Percentiles rank a stretch among this genome's conserved stretches.
These are phyloP conservation scores for Rosellinia necatrix DNA, from an alignment of 2,329 filamentous ascomycete genomes.

Conservation along the genomic window DNA sequence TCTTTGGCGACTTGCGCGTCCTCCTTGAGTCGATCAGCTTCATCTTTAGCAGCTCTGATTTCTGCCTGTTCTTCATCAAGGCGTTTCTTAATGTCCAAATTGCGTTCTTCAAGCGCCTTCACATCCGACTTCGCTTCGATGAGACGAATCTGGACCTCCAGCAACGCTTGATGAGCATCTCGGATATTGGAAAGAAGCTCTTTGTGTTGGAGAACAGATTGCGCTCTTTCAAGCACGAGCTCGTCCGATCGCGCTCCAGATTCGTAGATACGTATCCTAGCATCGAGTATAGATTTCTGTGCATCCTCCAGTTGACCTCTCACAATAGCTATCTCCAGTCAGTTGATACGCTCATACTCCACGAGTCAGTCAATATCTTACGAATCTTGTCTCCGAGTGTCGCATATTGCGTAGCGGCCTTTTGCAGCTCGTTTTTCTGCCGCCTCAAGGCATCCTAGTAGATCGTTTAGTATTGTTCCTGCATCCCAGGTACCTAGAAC, in stretches of 20 bases:
- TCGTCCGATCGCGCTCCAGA: constrained; percentile 61
- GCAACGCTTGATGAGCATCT: constrained; percentile 62
- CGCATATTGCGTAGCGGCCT: constrained; percentile 65
- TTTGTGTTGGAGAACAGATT: constrained; percentile 57
- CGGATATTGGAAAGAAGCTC: constrained; percentile 67
- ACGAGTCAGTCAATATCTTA: constrained; percentile 44
- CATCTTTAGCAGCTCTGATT: constrained; percentile 46
- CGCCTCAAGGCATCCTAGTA: constrained; percentile 54
- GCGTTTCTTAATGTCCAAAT: constrained; percentile 59
- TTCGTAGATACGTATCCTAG: constrained; percentile 51
- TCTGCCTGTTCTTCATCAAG: constrained; percentile 53
- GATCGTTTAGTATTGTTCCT: constrained; percentile 15
- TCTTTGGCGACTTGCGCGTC: constrained; percentile 43
- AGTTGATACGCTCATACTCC: constrained; percentile 13
- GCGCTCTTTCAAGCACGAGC: constrained; percentile 59
- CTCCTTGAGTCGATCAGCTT: constrained; percentile 44
- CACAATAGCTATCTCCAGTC: constrained; percentile 40
- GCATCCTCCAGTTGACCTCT: constrained; percentile 42
- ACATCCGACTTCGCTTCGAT: constrained; percentile 86
- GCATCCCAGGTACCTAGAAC: constrained; percentile 22
- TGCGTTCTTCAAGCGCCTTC: constrained; percentile 68
- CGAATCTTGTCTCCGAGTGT: constrained; percentile 73
- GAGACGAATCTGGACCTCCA: constrained; percentile 71
- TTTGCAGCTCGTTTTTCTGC: constrained; percentile 72
- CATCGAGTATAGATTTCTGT: constrained; percentile 40